Conservation (phyloP, 768 basidiomycete genomes). For the Boletus subparvulus region DNA sequence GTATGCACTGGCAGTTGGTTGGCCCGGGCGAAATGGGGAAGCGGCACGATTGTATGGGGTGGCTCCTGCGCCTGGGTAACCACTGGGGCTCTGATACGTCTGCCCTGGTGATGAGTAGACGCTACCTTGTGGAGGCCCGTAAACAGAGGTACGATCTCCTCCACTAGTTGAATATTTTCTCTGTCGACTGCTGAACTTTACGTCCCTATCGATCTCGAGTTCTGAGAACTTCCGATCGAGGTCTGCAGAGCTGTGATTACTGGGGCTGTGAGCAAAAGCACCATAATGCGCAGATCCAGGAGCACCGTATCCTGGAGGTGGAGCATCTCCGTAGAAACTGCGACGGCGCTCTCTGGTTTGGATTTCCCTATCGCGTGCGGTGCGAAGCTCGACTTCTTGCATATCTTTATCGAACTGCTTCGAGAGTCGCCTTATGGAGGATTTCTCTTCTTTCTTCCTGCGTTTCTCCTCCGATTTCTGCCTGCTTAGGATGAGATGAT, state of each 20-base stretch:
- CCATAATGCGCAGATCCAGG: conserved; percentile 26
- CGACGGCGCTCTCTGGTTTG: conserved; percentile 51
- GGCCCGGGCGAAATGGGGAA: conserved; percentile 32
- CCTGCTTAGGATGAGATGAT: conserved; percentile 37
- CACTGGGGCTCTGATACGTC: conserved; percentile 20
- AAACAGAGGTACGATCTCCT: conserved; percentile 28
- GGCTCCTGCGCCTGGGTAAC: conserved; percentile 31
- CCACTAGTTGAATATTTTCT: conserved; percentile 48
- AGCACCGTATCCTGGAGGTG: conserved; percentile 28
- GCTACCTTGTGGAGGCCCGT: conserved; percentile 12
- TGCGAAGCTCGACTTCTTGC: conserved; percentile 53
- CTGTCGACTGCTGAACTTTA: conserved; percentile 35
- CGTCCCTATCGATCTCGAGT: conserved; percentile 34
- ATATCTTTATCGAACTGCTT: conserved; percentile 43
- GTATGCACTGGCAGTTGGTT: conserved; percentile 27
- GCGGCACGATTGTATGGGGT: conserved; percentile 33
- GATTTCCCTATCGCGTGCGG: conserved; percentile 57
- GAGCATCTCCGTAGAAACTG: conserved; percentile 46
- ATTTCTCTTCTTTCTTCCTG: conserved; percentile 53
- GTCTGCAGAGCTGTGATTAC: conserved; percentile 23
- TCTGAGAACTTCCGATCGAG: conserved; percentile 41
- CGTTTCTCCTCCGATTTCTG: conserved; percentile 48
- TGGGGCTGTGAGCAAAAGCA: conserved; percentile 27
- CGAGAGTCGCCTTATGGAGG: conserved; percentile 38
- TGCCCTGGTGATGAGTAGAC: conserved; percentile 32